Evolutionary conservation across 2,329 filamentous ascomycete genomes (phyloP), one percentile per base, ranked within the genome.

Genomic region (Diplodia intermedia): DNA sequence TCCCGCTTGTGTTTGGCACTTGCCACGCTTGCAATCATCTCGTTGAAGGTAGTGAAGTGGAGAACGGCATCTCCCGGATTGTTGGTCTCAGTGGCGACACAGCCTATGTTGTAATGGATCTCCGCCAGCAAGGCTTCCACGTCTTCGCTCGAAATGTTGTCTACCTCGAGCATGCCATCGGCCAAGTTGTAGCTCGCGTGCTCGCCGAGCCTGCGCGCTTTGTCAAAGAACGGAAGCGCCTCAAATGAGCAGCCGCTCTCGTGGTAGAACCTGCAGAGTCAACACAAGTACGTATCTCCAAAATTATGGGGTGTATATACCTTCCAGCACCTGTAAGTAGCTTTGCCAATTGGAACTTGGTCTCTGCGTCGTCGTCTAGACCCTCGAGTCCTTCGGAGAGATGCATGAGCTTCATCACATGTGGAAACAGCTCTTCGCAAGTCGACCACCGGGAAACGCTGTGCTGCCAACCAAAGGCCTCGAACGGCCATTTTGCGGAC

Each of bases 51-150:
- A 4, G 40, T 67, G 47, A 68, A 69, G 53, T 71, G 57, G 5
- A 40, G 66, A 6, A 71, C 33, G 20, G 71, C 66, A 14, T 69
- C 66, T 14, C 7, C 20, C 9, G 71, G 71, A 31, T 68, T 43
- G 43, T 73, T 73, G 4, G 57, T 73, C 60, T 73, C 71, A 0
- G 65, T 57, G 1, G 61, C 70, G 29, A 73, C 69, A 38, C 69
- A 71, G 5, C 71, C 71, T 15, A 67, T 57, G 29, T 72, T 72
- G 68, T 72, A 66, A 20, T 67, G 55, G 5, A 71, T 70, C 38
- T 72, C 71, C 2, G 66, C 71, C 9, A 71, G 50, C 23, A 62
- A 61, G 4, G 33, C 40, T 53, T 71, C 56, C 31, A 72, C 40
- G 7, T 69, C 31, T 9, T 57, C 55, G 5, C 20, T 36, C n/a